Base-by-base conservation (phyloP, 1,284 basidiomycete genomes). In the Sporisorium reilianum region DNA sequence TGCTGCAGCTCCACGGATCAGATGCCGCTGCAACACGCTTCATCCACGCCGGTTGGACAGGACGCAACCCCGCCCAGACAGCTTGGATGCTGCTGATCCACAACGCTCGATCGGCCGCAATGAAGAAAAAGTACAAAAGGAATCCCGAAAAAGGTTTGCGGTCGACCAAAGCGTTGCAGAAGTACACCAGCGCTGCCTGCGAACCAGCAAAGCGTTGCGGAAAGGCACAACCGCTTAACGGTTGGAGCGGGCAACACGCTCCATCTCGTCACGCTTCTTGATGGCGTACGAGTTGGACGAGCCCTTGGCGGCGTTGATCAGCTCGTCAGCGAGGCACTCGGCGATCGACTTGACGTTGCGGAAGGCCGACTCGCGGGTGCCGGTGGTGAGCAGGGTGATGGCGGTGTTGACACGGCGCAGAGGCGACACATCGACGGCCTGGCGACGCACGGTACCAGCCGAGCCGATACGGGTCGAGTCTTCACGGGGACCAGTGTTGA, bases 221-320 rank as follows among this genome's bases (percentile, higher is more conserved):
- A 20, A 64, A 16, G 18, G 14, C 16, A 12, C 40, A 42, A 63
- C 65, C 64, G 68, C 77, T 91, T 90, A 98, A 90, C 96, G 94
- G 90, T 98, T 98, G 87, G 93, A 95, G 89, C 97, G 97, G 89
- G 96, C 96, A 74, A 99, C 96, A 90, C 96, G 96, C 90, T 98
- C 96, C 81, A 98, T 91, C 88, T 95, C 94, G 87, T 94, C 93
- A 88, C 89, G 89, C 88, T 89, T 89, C 88, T 97, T 97, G 90
- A 99, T 99, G 80, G 97, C 96, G 87, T 97, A 99, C 74, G 96
- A 98, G 92, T 99, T 99, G 85, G 95, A 98, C 68, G 97, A 99
- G 79, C 97, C 97, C 90, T 99, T 99, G 84, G 97, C 97, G 70
- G 97, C 97, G 88, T 99, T 99, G 90, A 99, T 98, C 84, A 99